These are phyloP conservation scores for Staphylotrichum tortipilum DNA, from an alignment of 495 filamentous ascomycete species.

Conservation along the genomic window DNA sequence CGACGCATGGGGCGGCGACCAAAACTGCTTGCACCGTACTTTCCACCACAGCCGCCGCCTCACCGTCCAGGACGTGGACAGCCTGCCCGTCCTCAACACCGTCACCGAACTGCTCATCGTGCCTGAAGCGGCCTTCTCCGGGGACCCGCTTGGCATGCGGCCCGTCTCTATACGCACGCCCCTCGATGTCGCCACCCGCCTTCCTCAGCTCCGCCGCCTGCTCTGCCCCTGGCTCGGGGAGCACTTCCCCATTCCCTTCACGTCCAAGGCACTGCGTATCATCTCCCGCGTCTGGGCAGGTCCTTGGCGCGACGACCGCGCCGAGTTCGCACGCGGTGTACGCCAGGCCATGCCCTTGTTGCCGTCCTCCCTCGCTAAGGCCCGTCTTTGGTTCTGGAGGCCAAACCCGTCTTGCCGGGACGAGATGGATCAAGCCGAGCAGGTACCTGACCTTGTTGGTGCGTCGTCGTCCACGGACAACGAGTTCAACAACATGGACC, in stretches of 20 bases:
- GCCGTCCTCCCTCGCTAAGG: not conserved
- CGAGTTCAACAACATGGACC: not conserved
- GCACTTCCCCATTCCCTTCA: not conserved
- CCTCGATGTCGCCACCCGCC: not conserved
- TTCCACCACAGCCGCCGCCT: slow-evolving; percentile 3
- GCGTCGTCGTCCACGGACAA: not conserved
- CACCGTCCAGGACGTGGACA: not conserved
- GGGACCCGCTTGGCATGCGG: not conserved
- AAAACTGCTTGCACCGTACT: not conserved
- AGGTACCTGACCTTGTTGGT: slow-evolving; percentile 2
- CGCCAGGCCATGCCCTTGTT: not conserved
- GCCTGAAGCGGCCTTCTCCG: not conserved
- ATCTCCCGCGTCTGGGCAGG: slow-evolving; percentile 1
- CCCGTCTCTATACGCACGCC: not conserved
- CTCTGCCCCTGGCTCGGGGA: not conserved
- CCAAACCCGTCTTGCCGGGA: not conserved
- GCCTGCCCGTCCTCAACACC: slow-evolving; percentile 35
- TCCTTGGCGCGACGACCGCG: not conserved
- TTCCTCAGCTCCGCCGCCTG: not conserved
- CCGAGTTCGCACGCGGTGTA: not conserved
- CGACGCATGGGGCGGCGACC: not conserved
- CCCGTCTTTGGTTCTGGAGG: slow-evolving; percentile 1
- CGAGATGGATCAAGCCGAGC: not conserved
- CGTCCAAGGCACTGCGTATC: not conserved
- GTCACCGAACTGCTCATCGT: slow-evolving; percentile 42